Conservation (phyloP, 139 green algal genomes). For the Chlorella sp. region DNA sequence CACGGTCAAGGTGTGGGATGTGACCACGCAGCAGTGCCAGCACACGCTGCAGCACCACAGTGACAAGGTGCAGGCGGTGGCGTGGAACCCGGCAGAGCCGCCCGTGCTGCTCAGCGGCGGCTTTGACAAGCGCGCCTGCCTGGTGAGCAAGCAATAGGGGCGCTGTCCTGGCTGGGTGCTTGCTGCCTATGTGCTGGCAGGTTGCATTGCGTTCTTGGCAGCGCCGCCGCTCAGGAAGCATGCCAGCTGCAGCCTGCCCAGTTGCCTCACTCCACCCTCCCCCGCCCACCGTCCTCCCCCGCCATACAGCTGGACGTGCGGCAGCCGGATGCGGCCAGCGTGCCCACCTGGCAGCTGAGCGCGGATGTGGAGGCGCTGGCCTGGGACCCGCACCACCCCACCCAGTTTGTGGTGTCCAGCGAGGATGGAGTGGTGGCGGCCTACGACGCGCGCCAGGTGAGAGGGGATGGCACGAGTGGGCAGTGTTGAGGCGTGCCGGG, state of each 20-base stretch:
- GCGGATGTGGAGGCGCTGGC: conserved; percentile 91
- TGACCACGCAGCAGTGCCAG: conserved; percentile 61
- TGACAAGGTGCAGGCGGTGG: conserved; percentile 95
- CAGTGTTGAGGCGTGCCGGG: neutral
- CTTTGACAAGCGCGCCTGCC: conserved; percentile 83
- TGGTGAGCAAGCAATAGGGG: conserved; percentile 63
- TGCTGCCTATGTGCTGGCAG: too few species aligned
- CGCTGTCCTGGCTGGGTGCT: too few species aligned
- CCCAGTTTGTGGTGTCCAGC: conserved; percentile 87
- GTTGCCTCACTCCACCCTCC: too few species aligned
- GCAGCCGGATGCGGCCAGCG: conserved; percentile 52
- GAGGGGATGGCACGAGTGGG: neutral
- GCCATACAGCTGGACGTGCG: conserved; percentile 36
- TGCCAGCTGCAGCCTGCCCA: too few species aligned
- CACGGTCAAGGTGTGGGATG: conserved; percentile 93
- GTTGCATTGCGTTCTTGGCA: too few species aligned
- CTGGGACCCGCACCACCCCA: conserved; percentile 90
- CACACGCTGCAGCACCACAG: conserved; percentile 92
- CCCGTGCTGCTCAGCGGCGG: conserved; percentile 88
- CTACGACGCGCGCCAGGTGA: conserved; percentile 74
- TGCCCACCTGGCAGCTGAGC: conserved; percentile 71
- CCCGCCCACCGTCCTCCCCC: neutral
- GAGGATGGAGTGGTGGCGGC: conserved; percentile 82
- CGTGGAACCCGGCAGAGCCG: conserved; percentile 92
- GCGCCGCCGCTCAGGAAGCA: too few species aligned